Base-by-base conservation (phyloP, 106 monocot genomes). In the Dendrobium catenatum region DNA sequence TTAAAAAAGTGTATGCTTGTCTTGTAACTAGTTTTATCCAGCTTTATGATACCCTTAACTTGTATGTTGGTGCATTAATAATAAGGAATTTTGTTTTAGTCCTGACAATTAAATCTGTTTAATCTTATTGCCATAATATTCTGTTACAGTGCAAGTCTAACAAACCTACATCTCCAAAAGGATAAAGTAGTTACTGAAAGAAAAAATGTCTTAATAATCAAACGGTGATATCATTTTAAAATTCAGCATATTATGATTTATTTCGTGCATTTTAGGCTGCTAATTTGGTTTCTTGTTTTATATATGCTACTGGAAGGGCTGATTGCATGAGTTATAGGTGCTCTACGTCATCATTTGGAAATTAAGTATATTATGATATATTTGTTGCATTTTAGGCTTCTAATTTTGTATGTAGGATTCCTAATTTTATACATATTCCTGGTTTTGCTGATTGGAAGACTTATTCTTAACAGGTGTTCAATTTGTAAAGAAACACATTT, bases 361-460 rank as follows among this genome's bases (percentile, higher is more conserved):
- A 31, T 70, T 4, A 3, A 70, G 13, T 33, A 37, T 29, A 37
- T 16, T 70, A 51, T 51, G 2, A 31, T 70, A 33, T 33, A 31
- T 37, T 16, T n/a, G 9, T 5, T 70, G 27, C 2, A 13, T 70
- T 70, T 70, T 70, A 31, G 70, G 27, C 20, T 37, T 33, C 70
- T 70, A 70, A 70, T 70, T 70, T 70, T 64, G 70, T 70, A 37
- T 70, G 4, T 22, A n/a, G 58, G 61, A 61, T 61, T 61, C 4
- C n/a, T 70, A 15, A 33, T 31, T 37, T 70, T 70, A 70, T 29
- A 27, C 37, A 20, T 70, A 33, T 13, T 70, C 2, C 70, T 70
- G 31, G 33, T 37, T 22, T 13, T 33, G 27, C 16, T 70, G 70
- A 70, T 33, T 16, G 37, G 4, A 74, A 8, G 51, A 27, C 33